Conservation (phyloP, 2,329 filamentous ascomycete genomes). For the Paecilomyces sp. region DNA sequence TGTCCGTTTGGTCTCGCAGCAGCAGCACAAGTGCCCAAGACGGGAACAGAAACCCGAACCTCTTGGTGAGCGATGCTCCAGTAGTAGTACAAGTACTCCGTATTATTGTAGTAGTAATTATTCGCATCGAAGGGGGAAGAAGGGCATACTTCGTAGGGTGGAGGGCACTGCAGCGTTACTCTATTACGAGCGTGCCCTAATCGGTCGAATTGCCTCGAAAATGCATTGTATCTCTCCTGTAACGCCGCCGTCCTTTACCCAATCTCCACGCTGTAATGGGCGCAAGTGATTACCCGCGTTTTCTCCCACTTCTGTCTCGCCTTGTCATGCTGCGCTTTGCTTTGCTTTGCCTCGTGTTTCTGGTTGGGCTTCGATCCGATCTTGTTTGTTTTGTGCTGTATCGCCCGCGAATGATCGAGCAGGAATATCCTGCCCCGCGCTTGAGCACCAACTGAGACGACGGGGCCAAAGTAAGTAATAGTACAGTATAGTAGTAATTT, state of each 20-base stretch:
- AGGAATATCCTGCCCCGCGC: neutral
- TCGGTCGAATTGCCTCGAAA: slow-evolving; percentile 4
- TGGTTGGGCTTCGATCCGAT: neutral
- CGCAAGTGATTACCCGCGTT: neutral
- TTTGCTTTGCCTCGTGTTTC: neutral
- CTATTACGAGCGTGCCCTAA: neutral
- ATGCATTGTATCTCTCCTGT: neutral
- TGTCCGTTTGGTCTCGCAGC: slow-evolving; percentile 4
- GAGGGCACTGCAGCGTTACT: neutral
- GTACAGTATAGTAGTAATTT: neutral
- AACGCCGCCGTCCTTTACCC: neutral
- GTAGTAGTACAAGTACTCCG: neutral
- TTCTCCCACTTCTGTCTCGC: neutral
- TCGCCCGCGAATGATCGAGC: neutral
- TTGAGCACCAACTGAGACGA: neutral
- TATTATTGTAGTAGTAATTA: no score
- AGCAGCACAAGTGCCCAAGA: slow-evolving; percentile 23
- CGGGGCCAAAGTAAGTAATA: neutral
- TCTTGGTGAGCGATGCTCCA: neutral
- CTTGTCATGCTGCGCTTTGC: neutral
- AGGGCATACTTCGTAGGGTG: neutral
- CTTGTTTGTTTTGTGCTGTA: neutral
- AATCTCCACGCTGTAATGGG: neutral
- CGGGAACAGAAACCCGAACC: slow-evolving; percentile 5
- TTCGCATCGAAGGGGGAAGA: neutral